Base-by-base conservation (phyloP, 1,284 basidiomycete species). In the Ganoderma lucidum region DNA sequence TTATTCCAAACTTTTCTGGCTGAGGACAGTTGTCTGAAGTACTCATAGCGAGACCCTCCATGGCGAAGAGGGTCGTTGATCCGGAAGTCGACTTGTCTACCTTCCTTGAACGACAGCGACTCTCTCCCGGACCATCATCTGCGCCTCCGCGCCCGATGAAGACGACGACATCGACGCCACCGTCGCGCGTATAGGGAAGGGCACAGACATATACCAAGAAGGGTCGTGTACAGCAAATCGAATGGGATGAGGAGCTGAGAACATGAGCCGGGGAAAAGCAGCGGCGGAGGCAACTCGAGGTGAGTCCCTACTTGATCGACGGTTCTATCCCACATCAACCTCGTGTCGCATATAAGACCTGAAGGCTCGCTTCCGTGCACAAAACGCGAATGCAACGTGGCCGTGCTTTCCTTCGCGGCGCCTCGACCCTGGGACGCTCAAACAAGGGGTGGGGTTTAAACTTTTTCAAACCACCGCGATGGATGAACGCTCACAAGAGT, bases 231-330 rank as follows among this genome's bases (percentile, higher is more conserved):
- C 84, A 89, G 71, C 79, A 85, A 62, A 87, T 94, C 23, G 85
- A 87, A 65, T 93, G 92, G 92, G 87, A 92, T 73, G 81, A 84
- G 0, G 80, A 85, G 37, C 79, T 94, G 2, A 93, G 60, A 82
- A 86, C 58, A 82, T 94, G 82, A 86, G 81, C 51, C 83, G 86
- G 30, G 92, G 93, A 71, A 94, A 93, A 74, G 86, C 86, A 3
- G 84, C 85, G 3, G 92, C 92, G 0, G 92, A 93, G 69, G 92
- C 93, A 32, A 86, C 86, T 44, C 83, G 92, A 84, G 93, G 93
- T 92, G 81, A 58, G 72, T 63, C 15, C 15, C 14, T 60, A 35
- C 37, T 60, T 19, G 3, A 60, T 58, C 44, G 30, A 30, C 35
- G 48, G 14, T 56, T 28, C 59, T 58, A 63, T 12, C 17, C 53